Percentiles rank a stretch among this genome's conserved stretches.
phyloP scores from a whole-genome alignment of 108 stramenopile species.

The Cyclostephanos tholiformis region DNA sequence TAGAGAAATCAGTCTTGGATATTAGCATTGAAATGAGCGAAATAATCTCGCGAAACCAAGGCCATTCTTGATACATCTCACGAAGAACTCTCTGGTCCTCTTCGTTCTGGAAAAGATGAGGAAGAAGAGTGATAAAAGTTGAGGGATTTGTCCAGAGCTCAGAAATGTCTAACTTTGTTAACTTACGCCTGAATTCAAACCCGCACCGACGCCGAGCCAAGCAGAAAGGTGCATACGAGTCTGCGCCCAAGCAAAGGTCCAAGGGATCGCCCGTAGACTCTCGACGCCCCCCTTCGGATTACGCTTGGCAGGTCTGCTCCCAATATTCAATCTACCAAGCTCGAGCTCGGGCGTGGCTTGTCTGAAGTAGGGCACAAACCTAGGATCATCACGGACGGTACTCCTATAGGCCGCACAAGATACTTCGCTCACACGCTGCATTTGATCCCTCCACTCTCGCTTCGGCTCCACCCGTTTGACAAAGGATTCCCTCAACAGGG shows the following conservation, averaged over 20 bases:
- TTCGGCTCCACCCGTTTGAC: slow-evolving; percentile 71
- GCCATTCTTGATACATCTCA: slow-evolving; percentile 95
- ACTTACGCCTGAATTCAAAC: slow-evolving; percentile 61
- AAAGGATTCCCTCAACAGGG: slow-evolving; percentile 86
- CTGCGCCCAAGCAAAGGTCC: slow-evolving; percentile 99
- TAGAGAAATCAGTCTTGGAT: slow-evolving; percentile 92
- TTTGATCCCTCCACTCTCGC: slow-evolving; percentile 79
- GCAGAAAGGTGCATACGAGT: slow-evolving; percentile 94
- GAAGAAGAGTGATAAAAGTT: not conserved
- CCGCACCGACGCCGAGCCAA: slow-evolving; percentile 96
- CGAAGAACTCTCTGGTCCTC: slow-evolving; percentile 60
- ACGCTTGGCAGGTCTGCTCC: slow-evolving; percentile 93
- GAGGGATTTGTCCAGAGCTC: not conserved
- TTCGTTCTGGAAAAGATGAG: slow-evolving; percentile 31
- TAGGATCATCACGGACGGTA: slow-evolving; percentile 86
- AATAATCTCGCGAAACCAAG: slow-evolving; percentile 92
- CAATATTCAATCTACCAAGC: slow-evolving; percentile 90
- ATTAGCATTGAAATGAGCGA: slow-evolving; percentile 95
- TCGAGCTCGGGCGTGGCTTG: slow-evolving; percentile 97
- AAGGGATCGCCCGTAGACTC: slow-evolving; percentile 94
- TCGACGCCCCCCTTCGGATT: slow-evolving; percentile 97
- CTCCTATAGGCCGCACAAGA: slow-evolving; percentile 86
- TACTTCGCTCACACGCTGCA: slow-evolving; percentile 80
- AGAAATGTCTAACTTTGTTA: not conserved
- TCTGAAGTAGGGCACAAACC: slow-evolving; percentile 97